phyloP scores from a whole-genome alignment of 2,329 filamentous ascomycete species.

The Fusarium sp. region DNA sequence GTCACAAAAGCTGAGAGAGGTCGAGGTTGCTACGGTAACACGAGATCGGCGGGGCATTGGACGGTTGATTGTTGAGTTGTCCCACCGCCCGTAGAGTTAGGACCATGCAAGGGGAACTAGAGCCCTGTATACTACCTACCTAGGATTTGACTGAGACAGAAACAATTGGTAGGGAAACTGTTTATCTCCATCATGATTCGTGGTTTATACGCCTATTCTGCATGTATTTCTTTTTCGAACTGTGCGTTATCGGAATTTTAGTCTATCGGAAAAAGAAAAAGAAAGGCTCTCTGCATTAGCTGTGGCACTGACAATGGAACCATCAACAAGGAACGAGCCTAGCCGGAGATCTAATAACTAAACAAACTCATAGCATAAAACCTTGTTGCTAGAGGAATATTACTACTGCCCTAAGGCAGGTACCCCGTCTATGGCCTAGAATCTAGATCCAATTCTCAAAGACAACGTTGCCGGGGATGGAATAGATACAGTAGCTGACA shows the following conservation, averaged over 20 bases:
- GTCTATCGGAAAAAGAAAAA: conserved; percentile 1
- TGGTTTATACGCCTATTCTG: neutral
- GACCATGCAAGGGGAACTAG: conserved; percentile 20
- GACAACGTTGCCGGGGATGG: conserved; percentile 10
- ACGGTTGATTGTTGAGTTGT: conserved; percentile 26
- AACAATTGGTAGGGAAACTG: conserved; percentile 11
- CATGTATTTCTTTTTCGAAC: neutral
- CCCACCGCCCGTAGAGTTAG: conserved; percentile 19
- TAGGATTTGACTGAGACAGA: conserved; percentile 21
- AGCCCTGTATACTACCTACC: too few relatives aligned
- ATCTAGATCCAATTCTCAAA: conserved; percentile 6
- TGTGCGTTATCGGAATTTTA: conserved; percentile 6
- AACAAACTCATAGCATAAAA: conserved; percentile 1
- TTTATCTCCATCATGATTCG: conserved; percentile 2
- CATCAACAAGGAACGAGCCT: neutral
- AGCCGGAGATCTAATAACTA: neutral
- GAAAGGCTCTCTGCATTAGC: conserved; percentile 11
- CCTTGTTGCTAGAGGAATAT: conserved; percentile 7
- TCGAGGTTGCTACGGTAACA: conserved; percentile 25
- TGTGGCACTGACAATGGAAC: conserved; percentile 1
- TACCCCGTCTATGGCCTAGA: neutral
- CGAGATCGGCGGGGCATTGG: conserved; percentile 29
- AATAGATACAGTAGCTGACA: neutral
- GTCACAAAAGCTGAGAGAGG: conserved; percentile 25
- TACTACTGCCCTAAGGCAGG: neutral